Evolutionary conservation across 345 rosid genomes (phyloP).

Genomic region (Euclidium syriacum): DNA sequence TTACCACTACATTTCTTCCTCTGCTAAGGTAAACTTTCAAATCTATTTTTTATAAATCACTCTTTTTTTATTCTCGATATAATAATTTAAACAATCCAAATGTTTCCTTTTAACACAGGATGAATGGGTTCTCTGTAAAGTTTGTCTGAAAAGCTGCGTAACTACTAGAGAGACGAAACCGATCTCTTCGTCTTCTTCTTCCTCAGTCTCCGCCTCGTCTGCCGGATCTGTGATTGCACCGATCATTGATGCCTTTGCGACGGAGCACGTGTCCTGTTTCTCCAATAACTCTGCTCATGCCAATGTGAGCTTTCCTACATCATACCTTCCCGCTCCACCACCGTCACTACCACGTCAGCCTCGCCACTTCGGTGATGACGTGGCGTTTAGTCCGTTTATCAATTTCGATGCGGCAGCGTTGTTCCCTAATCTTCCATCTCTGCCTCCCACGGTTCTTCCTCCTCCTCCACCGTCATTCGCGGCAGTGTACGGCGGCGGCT

Average conservation of each 20-base stretch:
- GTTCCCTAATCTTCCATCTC: conserved; percentile 25
- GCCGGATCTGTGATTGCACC: conserved; percentile 22
- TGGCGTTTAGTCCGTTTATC: conserved; percentile 8
- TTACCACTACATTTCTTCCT: conserved; percentile 66
- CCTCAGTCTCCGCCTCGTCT: conserved; percentile 46
- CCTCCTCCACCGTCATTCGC: conserved; percentile 16
- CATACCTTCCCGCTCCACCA: conserved; percentile 8
- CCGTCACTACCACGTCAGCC: conserved; percentile 34
- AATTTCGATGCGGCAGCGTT: conserved; percentile 6
- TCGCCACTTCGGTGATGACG: conserved; percentile 3
- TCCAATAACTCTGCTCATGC: conserved; percentile 58
- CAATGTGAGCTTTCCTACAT: conserved; percentile 25
- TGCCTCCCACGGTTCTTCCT: conserved; percentile 23
- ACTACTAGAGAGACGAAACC: conserved; percentile 27
- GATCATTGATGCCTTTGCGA: conserved; percentile 1
- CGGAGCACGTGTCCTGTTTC: conserved; percentile 99
- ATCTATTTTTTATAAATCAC: not conserved
- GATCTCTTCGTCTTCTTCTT: conserved; percentile 21
- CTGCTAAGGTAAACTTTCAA: conserved; percentile 50
- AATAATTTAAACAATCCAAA: not conserved
- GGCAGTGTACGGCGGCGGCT: conserved; percentile 8
- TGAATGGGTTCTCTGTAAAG: conserved; percentile 93
- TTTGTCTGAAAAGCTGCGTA: conserved; percentile 59
- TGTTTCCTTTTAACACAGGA: conserved; percentile 38
- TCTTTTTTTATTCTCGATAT: not conserved